Percentiles rank a stretch among this genome's conserved stretches.
phyloP scores from a whole-genome alignment of 2,329 filamentous ascomycete species.

The Xylariomycetidae sp. region DNA sequence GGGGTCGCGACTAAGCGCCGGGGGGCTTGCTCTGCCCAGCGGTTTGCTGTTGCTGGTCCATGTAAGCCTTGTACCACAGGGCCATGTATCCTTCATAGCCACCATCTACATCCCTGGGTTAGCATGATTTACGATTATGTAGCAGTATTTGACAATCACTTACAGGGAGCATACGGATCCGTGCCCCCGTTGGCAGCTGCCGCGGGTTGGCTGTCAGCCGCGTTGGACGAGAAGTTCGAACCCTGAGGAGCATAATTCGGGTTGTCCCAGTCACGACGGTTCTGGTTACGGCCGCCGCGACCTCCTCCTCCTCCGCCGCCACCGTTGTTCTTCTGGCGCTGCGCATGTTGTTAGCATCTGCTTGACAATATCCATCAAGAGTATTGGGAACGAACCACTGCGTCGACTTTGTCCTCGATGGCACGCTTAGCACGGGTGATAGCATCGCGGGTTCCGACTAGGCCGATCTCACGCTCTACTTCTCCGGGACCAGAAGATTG shows the following conservation, averaged over 20 bases:
- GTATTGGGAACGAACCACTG: constrained; percentile 57
- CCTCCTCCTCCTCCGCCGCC: constrained; percentile 40
- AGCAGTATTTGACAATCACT: constrained; percentile 32
- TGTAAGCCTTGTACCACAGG: constrained; percentile 71
- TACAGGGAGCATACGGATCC: constrained; percentile 72
- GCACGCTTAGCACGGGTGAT: constrained; percentile 76
- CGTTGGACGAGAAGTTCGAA: constrained; percentile 36
- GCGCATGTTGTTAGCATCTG: constrained; percentile 23
- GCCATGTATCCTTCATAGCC: constrained; percentile 76
- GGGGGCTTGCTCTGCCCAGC: constrained; percentile 33
- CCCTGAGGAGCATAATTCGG: constrained; percentile 44
- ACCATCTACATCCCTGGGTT: constrained; percentile 49
- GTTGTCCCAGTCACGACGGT: constrained; percentile 50
- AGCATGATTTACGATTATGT: no score
- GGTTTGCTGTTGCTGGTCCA: constrained; percentile 42
- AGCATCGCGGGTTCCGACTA: constrained; percentile 71
- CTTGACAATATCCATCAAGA: no score
- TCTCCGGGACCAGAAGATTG: constrained; percentile 73
- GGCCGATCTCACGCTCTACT: constrained; percentile 76
- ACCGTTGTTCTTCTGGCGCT: constrained; percentile 51
- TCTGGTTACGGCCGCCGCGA: constrained; percentile 27
- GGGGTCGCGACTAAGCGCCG: constrained; percentile 25
- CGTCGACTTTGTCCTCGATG: constrained; percentile 88
- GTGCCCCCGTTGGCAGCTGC: constrained; percentile 44
- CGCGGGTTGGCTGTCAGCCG: constrained; percentile 28